Conservation (phyloP, 2,329 filamentous ascomycete species). For the Aspergillus ibericus region DNA sequence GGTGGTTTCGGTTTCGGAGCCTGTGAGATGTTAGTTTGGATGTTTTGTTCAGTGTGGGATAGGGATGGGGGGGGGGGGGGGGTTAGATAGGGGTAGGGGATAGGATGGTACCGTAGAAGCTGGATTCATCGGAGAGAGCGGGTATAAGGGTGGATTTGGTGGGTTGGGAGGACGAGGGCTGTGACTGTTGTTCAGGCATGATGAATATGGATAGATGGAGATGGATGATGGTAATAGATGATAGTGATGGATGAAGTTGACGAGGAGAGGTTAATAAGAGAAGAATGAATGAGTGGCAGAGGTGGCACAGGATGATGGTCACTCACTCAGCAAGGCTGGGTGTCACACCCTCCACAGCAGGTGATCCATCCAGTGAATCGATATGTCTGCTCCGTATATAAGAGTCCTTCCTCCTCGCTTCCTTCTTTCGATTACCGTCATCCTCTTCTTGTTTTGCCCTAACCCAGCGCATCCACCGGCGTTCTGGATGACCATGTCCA, state of each 20-base stretch:
- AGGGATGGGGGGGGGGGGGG: too few species aligned
- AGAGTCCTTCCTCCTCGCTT: too few species aligned
- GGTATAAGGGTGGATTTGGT: neutral
- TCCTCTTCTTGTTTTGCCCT: too few species aligned
- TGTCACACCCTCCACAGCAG: too few species aligned
- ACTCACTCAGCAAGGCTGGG: too few species aligned
- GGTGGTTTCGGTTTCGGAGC: conserved; percentile 53
- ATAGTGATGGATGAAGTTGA: neutral
- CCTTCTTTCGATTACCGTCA: too few species aligned
- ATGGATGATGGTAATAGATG: neutral
- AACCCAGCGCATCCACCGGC: too few species aligned
- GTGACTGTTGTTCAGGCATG: neutral
- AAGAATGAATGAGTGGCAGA: neutral
- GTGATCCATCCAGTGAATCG: too few species aligned
- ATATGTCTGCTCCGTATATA: too few species aligned
- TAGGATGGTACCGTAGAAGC: conserved; percentile 43
- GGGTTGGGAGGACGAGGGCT: neutral
- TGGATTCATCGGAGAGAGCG: conserved; percentile 44
- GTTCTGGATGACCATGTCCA: too few species aligned
- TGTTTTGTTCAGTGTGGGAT: neutral
- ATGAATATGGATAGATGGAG: neutral
- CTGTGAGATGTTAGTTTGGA: conserved; percentile 39
- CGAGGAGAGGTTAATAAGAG: neutral
- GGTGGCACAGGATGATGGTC: neutral
- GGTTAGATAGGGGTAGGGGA: neutral